These are phyloP conservation scores for Metarhizium guizhouense DNA, from an alignment of 2,329 filamentous ascomycete species.

Conservation along the genomic window DNA sequence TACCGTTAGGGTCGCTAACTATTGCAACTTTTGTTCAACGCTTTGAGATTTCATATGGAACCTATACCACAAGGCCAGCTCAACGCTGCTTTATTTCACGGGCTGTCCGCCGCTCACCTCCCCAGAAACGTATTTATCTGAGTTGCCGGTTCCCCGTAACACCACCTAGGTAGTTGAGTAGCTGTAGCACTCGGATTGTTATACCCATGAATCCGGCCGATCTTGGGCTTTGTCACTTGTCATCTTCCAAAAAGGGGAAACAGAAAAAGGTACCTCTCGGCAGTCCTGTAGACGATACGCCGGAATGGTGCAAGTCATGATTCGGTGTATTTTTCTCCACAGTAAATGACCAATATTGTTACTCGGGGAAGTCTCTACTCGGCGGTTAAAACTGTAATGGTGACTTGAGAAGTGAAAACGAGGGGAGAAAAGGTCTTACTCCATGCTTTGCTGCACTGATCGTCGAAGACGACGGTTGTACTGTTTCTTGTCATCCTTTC, in stretches of 20 bases:
- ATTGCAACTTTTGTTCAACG: not conserved
- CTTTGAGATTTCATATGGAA: not conserved
- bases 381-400: not conserved
- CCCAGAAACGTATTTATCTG: not conserved
- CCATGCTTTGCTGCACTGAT: slow-evolving; percentile 62
- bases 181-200: not conserved
- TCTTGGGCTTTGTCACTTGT: not conserved
- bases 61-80: not conserved
- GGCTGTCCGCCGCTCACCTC: not conserved
- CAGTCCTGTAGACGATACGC: not conserved
- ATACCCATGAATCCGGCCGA: not conserved
- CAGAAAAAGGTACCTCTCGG: not conserved
- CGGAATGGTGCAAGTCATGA: not conserved
- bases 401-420: not conserved
- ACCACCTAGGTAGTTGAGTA: not conserved
- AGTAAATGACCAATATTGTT: slow-evolving; percentile 4
- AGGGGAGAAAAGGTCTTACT: slow-evolving; percentile 31
- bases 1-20: not conserved
- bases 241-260: not conserved
- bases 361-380: slow-evolving; percentile 25
- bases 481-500: slow-evolving; percentile 63
- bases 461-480: slow-evolving; percentile 77
- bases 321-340: not conserved
- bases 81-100: not conserved
- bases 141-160: not conserved